Evolutionary conservation across 2,329 filamentous ascomycete species (phyloP), one percentile per base, ranked within the genome.

Genomic region (Monilinia polystroma): DNA sequence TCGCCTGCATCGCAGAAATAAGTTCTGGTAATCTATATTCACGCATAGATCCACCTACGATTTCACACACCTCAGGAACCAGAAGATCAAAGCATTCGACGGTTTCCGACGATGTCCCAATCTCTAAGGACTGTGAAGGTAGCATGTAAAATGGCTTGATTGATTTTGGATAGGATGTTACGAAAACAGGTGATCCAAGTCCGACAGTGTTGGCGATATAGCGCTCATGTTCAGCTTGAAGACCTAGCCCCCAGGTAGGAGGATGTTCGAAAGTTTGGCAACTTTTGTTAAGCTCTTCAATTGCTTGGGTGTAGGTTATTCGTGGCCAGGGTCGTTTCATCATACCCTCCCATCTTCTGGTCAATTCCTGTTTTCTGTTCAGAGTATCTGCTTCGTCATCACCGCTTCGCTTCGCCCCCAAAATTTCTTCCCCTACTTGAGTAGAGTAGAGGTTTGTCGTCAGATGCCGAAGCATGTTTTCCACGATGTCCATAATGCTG

Each of bases 111-210:
- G 32, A 38, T 38, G 6, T 35, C 38, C 10, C 45, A 54, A 57
- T 29, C 60, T 52, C 43, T 65, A 62, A 58, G 57, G 60, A 66
- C 26, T 73, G 67, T 1, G 85, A 85, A 20, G 87, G 85, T 2
- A 85, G 78, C 90, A 93, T 93, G 78, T 93, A 99, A 79, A 98
- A 99, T 14, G 94, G 92, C 79, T 99, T 99, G 77, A 95, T 87
- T 58, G 83, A 81, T 71, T 86, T 86, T n/a, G 95, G 95, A 76
- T 97, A 99, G 77, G 97, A 84, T 18, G 93, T 98, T 70, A 99
- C 88, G 76, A 98, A 98, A 55, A 98, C 83, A 10, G 95, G 95
- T 52, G 80, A 80, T 26, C 68, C 57, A 20, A 79, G 75, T 58
- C 79, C 81, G 35, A 94, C 75, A 35, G 81, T 81, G 64, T 86